Conservation (phyloP, 2,329 filamentous ascomycete genomes). For the Ophiostoma quercus region DNA sequence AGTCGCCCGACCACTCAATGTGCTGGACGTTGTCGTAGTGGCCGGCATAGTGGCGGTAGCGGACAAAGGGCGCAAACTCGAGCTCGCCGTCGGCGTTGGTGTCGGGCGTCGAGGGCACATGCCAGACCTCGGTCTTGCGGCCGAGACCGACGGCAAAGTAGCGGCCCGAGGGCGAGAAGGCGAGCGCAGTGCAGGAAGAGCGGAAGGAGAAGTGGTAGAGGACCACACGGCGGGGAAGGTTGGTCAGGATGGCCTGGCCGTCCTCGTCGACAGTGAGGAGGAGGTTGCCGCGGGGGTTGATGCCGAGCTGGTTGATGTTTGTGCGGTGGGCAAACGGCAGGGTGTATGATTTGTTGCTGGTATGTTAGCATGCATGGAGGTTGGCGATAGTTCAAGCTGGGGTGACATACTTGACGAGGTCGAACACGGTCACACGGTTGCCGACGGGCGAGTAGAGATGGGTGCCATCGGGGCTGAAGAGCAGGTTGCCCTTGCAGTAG, state of each 20-base stretch:
- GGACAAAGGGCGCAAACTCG: slow-evolving; percentile 91
- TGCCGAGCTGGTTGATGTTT: slow-evolving; percentile 82
- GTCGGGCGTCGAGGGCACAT: slow-evolving; percentile 85
- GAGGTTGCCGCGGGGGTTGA: slow-evolving; percentile 86
- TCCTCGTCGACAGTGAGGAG: slow-evolving; percentile 91
- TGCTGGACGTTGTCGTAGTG: slow-evolving; percentile 83
- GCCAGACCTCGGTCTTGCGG: slow-evolving; percentile 89
- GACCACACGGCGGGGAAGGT: slow-evolving; percentile 75
- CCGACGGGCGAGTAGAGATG: slow-evolving; percentile 94
- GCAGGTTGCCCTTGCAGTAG: slow-evolving; percentile 94
- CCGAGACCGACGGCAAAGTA: slow-evolving; percentile 88
- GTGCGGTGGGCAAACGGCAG: slow-evolving; percentile 88
- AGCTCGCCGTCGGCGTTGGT: slow-evolving; percentile 72
- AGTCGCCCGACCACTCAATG: slow-evolving; percentile 95
- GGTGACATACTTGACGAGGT: slow-evolving; percentile 75
- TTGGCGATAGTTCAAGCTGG: slow-evolving; percentile 30
- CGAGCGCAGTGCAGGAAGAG: slow-evolving; percentile 70
- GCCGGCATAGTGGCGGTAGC: slow-evolving; percentile 76
- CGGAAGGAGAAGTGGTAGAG: slow-evolving; percentile 97
- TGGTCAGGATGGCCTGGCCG: slow-evolving; percentile 87
- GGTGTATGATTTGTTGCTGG: slow-evolving; percentile 79
- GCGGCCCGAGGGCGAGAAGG: slow-evolving; percentile 84
- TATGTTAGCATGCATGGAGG: neutral
- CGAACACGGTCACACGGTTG: slow-evolving; percentile 92
- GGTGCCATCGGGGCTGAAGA: slow-evolving; percentile 94